Evolutionary conservation across 2,329 filamentous ascomycete species (phyloP).

Genomic region (Neoascochyta sp.): DNA sequence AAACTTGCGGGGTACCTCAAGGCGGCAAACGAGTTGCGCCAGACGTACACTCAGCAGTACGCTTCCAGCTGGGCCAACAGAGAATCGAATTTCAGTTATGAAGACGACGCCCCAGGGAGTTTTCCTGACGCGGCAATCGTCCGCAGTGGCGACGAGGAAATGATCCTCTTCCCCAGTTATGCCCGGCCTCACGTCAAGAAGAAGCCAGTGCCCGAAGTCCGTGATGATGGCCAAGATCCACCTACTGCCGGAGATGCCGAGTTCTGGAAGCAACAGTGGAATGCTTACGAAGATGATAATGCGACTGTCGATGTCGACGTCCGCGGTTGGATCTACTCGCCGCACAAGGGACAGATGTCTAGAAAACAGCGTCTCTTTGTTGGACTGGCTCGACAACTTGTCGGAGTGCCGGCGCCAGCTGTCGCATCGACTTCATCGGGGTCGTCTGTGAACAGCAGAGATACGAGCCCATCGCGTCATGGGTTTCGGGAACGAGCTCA

Average conservation of each 20-base stretch:
- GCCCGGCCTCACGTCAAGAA: slow-evolving; percentile 65
- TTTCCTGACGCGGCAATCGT: slow-evolving; percentile 85
- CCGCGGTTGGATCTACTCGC: slow-evolving; percentile 89
- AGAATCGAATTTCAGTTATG: slow-evolving; percentile 43
- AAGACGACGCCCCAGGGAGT: slow-evolving; percentile 61
- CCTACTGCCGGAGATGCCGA: slow-evolving; percentile 59
- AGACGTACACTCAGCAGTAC: slow-evolving; percentile 61
- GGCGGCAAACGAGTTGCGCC: slow-evolving; percentile 67
- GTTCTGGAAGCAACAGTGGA: slow-evolving; percentile 76
- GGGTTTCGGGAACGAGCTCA: slow-evolving; percentile 38
- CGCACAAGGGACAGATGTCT: slow-evolving; percentile 78
- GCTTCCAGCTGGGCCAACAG: slow-evolving; percentile 46
- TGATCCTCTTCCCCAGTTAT: slow-evolving; percentile 94
- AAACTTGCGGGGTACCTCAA: slow-evolving; percentile 72
- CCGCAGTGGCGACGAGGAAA: slow-evolving; percentile 77
- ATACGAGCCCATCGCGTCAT: slow-evolving; percentile 41
- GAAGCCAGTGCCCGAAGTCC: slow-evolving; percentile 36
- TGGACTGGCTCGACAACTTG: slow-evolving; percentile 79
- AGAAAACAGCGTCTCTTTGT: slow-evolving; percentile 83
- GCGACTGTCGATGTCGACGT: slow-evolving; percentile 93
- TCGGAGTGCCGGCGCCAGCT: slow-evolving; percentile 72
- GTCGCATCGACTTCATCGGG: slow-evolving; percentile 38
- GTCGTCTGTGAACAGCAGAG: slow-evolving; percentile 43
- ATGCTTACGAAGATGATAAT: slow-evolving; percentile 73
- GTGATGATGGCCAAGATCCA: slow-evolving; percentile 44